Percentiles rank a stretch among this genome's conserved stretches.
These are phyloP conservation scores for Thraustotheca clavata DNA, from an alignment of 352 stramenopile species.

Conservation along the genomic window DNA sequence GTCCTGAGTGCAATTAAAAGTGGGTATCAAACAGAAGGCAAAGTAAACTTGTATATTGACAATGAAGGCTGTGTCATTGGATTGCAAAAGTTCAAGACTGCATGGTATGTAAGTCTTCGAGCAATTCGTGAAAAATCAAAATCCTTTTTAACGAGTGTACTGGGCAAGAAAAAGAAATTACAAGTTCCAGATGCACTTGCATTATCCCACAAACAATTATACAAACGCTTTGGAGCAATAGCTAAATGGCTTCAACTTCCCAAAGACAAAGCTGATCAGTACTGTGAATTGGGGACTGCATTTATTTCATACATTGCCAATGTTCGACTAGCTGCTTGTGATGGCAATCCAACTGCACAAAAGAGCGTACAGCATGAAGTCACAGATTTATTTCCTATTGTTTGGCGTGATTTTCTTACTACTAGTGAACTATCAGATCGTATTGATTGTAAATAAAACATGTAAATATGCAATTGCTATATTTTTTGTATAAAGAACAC, in stretches of 20 bases:
- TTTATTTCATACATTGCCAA: constrained; percentile 56
- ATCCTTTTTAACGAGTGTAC: constrained; percentile 31
- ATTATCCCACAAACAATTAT: constrained; percentile 21
- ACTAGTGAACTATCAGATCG: constrained; percentile 37
- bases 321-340: constrained; percentile 29
- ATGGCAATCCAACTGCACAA: constrained; percentile 16
- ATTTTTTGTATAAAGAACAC: background rate
- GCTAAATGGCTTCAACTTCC: constrained; percentile 43
- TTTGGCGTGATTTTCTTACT: constrained; percentile 61
- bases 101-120: constrained; percentile 81
- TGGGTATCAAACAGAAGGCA: constrained; percentile 58
- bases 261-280: constrained; percentile 29
- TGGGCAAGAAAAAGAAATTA: constrained; percentile 17
- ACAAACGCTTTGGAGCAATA: constrained; percentile 51
- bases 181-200: constrained; percentile 21
- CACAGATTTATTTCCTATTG: constrained; percentile 53
- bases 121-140: constrained; percentile 82
- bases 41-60: constrained; percentile 67
- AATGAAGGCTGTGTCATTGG: constrained; percentile 50
- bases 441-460: constrained; percentile 21
- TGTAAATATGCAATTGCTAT: background rate
- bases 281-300: constrained; percentile 38
- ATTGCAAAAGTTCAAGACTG: constrained; percentile 76
- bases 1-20: constrained; percentile 36
- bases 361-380: constrained; percentile 40